Conservation (phyloP, 176 grass and related monocot species). For the Canna indica region DNA sequence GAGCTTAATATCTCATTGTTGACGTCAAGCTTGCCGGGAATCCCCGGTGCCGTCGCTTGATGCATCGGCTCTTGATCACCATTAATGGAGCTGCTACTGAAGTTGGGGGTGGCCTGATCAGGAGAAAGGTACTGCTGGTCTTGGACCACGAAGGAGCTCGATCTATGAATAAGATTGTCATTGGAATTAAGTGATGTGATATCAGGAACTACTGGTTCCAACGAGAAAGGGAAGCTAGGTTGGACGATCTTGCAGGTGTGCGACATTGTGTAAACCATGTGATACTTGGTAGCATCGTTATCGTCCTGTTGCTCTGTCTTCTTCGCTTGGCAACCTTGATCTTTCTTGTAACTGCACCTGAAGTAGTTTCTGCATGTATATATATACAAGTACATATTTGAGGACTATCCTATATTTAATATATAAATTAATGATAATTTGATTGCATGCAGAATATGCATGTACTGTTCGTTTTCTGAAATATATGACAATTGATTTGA, state of each 20-base stretch:
- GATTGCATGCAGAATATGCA: neutral
- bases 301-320: conserved; percentile 5
- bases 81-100: too few species aligned
- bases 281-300: neutral
- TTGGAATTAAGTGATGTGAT: neutral
- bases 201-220: neutral
- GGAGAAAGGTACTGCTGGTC: too few species aligned
- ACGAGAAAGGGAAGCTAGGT: neutral
- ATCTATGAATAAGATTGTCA: too few species aligned
- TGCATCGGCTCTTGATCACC: too few species aligned
- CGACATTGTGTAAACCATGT: neutral
- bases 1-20: too few species aligned
- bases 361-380: neutral
- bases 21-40: too few species aligned
- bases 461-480: too few species aligned
- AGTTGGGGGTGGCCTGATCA: too few species aligned
- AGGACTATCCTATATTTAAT: neutral
- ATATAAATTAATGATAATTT: neutral
- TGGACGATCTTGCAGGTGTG: neutral
- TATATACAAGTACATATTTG: neutral
- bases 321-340: neutral
- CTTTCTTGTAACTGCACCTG: neutral
- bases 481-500: too few species aligned
- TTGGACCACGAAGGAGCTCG: too few species aligned
- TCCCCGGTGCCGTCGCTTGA: too few species aligned